These are phyloP conservation scores for Aspergillus fumigatus DNA, from an alignment of 2,329 filamentous ascomycete species.

Conservation along the genomic window DNA sequence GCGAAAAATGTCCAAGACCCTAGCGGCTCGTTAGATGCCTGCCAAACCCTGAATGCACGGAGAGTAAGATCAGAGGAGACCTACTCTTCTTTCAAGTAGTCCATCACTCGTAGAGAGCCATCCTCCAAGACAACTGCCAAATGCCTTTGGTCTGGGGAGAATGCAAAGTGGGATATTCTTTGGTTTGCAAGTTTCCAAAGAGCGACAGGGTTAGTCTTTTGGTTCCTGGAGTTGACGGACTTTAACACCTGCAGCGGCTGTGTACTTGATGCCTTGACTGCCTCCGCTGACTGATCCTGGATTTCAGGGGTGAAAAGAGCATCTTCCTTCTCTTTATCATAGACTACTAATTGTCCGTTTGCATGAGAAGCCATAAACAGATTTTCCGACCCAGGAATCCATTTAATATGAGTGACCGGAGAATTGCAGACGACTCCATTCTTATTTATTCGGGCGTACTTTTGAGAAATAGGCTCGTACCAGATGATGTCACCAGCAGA, in stretches of 20 bases:
- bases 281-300: slow-evolving; percentile 23
- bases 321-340: slow-evolving; percentile 97
- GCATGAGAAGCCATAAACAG: slow-evolving; percentile 88
- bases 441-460: slow-evolving; percentile 94
- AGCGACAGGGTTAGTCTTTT: slow-evolving; percentile 87
- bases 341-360: slow-evolving; percentile 86
- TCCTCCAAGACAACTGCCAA: slow-evolving; percentile 90
- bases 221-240: slow-evolving; percentile 88
- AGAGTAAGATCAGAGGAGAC: slow-evolving; percentile 24
- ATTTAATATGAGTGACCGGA: slow-evolving; percentile 80
- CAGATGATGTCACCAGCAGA: slow-evolving; percentile 96
- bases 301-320: slow-evolving; percentile 69
- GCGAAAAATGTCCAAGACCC: slow-evolving; percentile 78
- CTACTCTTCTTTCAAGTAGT: slow-evolving; percentile 86
- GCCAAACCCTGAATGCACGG: neutral
- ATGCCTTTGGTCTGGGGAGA: slow-evolving; percentile 83
- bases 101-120: slow-evolving; percentile 80
- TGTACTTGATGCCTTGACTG: slow-evolving; percentile 23
- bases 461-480: slow-evolving; percentile 96
- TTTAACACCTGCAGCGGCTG: slow-evolving; percentile 68
- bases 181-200: slow-evolving; percentile 91
- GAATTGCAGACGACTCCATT: slow-evolving; percentile 88
- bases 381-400: slow-evolving; percentile 92
- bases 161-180: slow-evolving; percentile 83
- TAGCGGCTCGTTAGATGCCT: slow-evolving; percentile 32